Evolutionary conservation across 1,284 basidiomycete genomes (phyloP).

Genomic region (Sporisorium reilianum): DNA sequence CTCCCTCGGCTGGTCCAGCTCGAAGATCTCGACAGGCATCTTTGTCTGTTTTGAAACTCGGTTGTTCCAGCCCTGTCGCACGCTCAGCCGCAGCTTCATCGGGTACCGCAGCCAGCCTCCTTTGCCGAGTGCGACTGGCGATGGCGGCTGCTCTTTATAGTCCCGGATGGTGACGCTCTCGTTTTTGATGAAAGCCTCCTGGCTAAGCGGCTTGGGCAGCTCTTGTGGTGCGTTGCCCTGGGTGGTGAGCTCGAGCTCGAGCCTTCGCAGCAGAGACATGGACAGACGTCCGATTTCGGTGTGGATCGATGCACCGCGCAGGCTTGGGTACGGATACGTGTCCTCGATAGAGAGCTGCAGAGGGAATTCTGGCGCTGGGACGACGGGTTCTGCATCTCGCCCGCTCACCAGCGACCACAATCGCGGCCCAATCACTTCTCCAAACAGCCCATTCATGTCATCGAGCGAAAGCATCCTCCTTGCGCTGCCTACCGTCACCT

Average conservation of each 20-base stretch:
- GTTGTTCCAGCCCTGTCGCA: slow-evolving; percentile 51
- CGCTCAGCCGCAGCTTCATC: slow-evolving; percentile 49
- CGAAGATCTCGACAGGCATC: slow-evolving; percentile 63
- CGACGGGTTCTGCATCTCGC: slow-evolving; percentile 64
- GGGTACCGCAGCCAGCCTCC: slow-evolving; percentile 57
- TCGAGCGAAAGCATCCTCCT: slow-evolving; percentile 43
- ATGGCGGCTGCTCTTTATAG: slow-evolving; percentile 15
- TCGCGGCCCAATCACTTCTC: slow-evolving; percentile 51
- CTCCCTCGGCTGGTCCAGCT: slow-evolving; percentile 22
- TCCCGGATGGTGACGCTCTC: slow-evolving; percentile 34
- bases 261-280: slow-evolving; percentile 47
- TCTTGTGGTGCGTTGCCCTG: neutral
- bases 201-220: slow-evolving; percentile 21
- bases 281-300: slow-evolving; percentile 43
- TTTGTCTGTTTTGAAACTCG: slow-evolving; percentile 49
- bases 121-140: neutral
- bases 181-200: slow-evolving; percentile 25
- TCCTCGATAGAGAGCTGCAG: slow-evolving; percentile 69
- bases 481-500: slow-evolving; percentile 37
- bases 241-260: slow-evolving; percentile 60
- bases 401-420: slow-evolving; percentile 66
- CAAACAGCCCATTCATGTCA: slow-evolving; percentile 53
- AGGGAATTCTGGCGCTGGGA: slow-evolving; percentile 66
- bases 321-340: slow-evolving; percentile 56
- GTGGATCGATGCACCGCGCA: slow-evolving; percentile 38